Percentiles rank a stretch among this genome's conserved stretches.
These are phyloP conservation scores for Triticum dicoccoides DNA, from an alignment of 176 grass and related monocot genomes.

Conservation along the genomic window DNA sequence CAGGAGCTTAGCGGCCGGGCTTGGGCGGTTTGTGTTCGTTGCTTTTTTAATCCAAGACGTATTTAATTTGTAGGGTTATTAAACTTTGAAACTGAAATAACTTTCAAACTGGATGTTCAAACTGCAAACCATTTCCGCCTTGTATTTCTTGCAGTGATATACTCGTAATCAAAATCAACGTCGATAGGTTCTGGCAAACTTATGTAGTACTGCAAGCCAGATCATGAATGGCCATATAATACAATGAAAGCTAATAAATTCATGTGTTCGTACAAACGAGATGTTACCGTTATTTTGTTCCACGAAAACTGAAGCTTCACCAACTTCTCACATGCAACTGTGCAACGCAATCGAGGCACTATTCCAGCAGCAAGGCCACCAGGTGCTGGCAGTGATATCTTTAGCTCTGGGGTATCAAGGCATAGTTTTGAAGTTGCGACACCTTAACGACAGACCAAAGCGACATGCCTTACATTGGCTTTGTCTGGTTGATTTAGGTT, in stretches of 20 bases:
- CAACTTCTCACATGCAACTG: background rate
- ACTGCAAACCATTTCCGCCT: too few relatives aligned
- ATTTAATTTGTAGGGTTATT: too few relatives aligned
- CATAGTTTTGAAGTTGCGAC: background rate
- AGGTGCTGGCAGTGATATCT: background rate
- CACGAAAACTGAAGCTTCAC: background rate
- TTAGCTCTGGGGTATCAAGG: background rate
- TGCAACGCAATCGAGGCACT: background rate
- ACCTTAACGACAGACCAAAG: background rate
- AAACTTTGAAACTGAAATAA: too few relatives aligned
- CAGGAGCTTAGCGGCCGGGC: too few relatives aligned
- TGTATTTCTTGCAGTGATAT: too few relatives aligned
- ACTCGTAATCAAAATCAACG: too few relatives aligned
- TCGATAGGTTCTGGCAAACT: too few relatives aligned
- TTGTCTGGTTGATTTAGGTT: background rate
- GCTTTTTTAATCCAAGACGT: too few relatives aligned
- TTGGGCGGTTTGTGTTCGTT: too few relatives aligned
- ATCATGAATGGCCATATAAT: too few relatives aligned
- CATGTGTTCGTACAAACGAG: background rate
- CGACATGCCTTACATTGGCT: background rate
- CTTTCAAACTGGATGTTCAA: too few relatives aligned
- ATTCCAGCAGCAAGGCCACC: background rate
- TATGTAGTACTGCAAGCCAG: too few relatives aligned
- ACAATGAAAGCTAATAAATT: background rate
- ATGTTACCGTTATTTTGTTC: background rate